Evolutionary conservation across 352 stramenopile genomes (phyloP).

Genomic region (Achlya hypogyna): DNA sequence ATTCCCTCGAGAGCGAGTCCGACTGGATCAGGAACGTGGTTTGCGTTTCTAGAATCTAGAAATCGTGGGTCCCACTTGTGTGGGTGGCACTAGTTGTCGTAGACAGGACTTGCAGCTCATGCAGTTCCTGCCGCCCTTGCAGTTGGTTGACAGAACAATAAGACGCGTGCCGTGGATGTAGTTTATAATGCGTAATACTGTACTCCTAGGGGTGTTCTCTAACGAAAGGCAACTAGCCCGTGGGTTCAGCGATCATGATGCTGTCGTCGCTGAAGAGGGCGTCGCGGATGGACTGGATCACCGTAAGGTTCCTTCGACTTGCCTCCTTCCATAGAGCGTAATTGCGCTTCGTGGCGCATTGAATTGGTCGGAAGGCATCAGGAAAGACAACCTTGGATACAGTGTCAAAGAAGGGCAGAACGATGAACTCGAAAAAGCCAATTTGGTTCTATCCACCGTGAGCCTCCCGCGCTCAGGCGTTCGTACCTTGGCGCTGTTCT

Average conservation of each 20-base stretch:
- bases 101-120: too few relatives aligned
- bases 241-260: not conserved
- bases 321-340: constrained; percentile 19
- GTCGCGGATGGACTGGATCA: constrained; percentile 10
- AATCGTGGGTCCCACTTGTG: too few relatives aligned
- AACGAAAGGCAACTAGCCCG: not conserved
- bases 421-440: constrained; percentile 21
- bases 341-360: constrained; percentile 14
- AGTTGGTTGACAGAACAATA: too few relatives aligned
- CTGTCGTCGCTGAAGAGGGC: constrained; percentile 14
- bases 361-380: constrained; percentile 15
- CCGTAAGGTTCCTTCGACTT: constrained; percentile 4
- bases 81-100: too few relatives aligned
- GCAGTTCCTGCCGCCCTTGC: too few relatives aligned
- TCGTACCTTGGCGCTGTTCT: constrained; percentile 21
- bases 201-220: too few relatives aligned
- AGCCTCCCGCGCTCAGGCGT: not conserved
- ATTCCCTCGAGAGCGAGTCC: too few relatives aligned
- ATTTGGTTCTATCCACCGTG: constrained; percentile 19
- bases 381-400: constrained; percentile 19
- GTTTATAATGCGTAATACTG: not conserved
- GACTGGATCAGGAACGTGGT: too few relatives aligned
- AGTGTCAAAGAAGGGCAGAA: constrained; percentile 20
- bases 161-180: too few relatives aligned
- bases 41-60: too few relatives aligned